Conservation (phyloP, 441 rosid genomes). For the Jatropha podagrica region DNA sequence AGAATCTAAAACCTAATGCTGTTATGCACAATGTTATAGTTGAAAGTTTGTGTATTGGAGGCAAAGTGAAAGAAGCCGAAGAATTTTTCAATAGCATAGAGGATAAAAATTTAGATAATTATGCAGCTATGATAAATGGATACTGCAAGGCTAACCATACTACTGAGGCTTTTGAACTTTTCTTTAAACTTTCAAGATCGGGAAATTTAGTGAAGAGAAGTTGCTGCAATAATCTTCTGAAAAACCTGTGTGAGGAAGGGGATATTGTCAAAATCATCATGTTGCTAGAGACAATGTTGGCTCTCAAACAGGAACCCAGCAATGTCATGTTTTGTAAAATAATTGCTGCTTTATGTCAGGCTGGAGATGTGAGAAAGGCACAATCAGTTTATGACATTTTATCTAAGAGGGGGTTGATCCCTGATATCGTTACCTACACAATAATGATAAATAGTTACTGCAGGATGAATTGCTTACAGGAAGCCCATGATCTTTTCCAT, state of each 20-base stretch:
- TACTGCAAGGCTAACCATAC: constrained; percentile 46
- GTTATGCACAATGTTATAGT: constrained; percentile 51
- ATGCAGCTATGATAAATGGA: constrained; percentile 58
- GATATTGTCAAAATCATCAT: constrained; percentile 36
- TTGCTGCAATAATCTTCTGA: constrained; percentile 49
- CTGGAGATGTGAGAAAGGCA: constrained; percentile 43
- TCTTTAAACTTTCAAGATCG: constrained; percentile 27
- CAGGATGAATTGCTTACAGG: constrained; percentile 37
- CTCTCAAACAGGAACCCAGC: constrained; percentile 39
- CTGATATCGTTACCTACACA: constrained; percentile 52
- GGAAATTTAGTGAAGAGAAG: constrained; percentile 33
- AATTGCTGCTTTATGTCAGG: constrained; percentile 42
- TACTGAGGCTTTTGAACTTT: constrained; percentile 41
- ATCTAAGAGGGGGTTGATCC: constrained; percentile 37
- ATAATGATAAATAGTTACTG: constrained; percentile 64
- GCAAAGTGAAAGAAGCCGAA: constrained; percentile 60
- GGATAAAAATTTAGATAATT: constrained; percentile 40
- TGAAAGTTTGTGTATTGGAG: constrained; percentile 58
- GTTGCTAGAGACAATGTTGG: constrained; percentile 41
- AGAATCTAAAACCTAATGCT: constrained; percentile 44
- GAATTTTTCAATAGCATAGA: constrained; percentile 37
- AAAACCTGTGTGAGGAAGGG: constrained; percentile 43
- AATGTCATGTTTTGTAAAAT: constrained; percentile 43
- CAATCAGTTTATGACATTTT: constrained; percentile 36
- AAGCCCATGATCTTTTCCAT: constrained; percentile 45